phyloP scores from a whole-genome alignment of 495 filamentous ascomycete genomes.

The Xylaria nigripes region DNA sequence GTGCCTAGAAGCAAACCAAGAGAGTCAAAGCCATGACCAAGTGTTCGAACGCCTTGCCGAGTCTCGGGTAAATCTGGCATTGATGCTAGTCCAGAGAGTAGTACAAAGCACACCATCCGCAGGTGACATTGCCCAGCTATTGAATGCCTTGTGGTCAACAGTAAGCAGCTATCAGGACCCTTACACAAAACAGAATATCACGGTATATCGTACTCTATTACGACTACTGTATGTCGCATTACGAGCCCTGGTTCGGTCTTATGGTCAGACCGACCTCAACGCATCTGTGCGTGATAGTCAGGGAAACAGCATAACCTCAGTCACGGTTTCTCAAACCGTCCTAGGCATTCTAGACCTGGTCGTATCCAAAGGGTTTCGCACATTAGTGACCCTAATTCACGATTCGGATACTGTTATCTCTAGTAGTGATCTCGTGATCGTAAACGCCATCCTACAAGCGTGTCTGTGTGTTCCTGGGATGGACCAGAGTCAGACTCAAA shows the following conservation, averaged over 20 bases:
- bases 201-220: constrained; percentile 74
- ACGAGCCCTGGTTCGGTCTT: constrained; percentile 40
- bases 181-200: constrained; percentile 53
- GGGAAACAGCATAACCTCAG: constrained; percentile 28
- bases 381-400: constrained; percentile 68
- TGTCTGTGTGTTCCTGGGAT: constrained; percentile 65
- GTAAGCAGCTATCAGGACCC: constrained; percentile 55
- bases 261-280: constrained; percentile 13
- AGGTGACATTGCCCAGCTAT: constrained; percentile 52
- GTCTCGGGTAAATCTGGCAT: constrained; percentile 63
- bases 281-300: constrained; percentile 28
- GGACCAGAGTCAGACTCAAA: constrained; percentile 51
- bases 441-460: constrained; percentile 83
- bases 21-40: constrained; percentile 54
- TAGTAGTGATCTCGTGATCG: constrained; percentile 69
- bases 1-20: constrained; percentile 63
- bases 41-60: constrained; percentile 67
- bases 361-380: constrained; percentile 73
- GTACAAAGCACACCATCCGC: constrained; percentile 53
- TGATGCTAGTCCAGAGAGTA: constrained; percentile 68
- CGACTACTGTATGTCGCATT: constrained; percentile 78
- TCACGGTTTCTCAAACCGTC: constrained; percentile 42
- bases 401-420: constrained; percentile 40
- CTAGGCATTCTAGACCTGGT: constrained; percentile 67
- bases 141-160: constrained; percentile 58